Evolutionary conservation across 2,329 filamentous ascomycete species (phyloP).

Genomic region (Septoria petroselini): DNA sequence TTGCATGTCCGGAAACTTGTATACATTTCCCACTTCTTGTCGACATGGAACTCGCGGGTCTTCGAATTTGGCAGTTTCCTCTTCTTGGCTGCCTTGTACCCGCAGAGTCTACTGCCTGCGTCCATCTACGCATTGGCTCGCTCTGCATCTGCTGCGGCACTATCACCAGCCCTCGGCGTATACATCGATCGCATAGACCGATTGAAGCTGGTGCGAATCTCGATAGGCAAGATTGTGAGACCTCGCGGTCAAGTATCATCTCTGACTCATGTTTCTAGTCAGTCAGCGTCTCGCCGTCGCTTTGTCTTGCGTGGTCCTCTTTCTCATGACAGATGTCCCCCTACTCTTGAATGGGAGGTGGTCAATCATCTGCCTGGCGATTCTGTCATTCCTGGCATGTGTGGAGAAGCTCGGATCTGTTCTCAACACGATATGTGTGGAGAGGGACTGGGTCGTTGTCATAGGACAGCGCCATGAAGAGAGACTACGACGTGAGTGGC

Average conservation of each 20-base stretch:
- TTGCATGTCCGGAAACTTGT: slow-evolving; percentile 29
- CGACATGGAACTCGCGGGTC: slow-evolving; percentile 49
- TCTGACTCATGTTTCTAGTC: slow-evolving; percentile 23
- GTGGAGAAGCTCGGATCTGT: slow-evolving; percentile 65
- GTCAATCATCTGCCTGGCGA: slow-evolving; percentile 31
- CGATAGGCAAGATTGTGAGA: slow-evolving; percentile 36
- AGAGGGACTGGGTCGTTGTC: slow-evolving; percentile 60
- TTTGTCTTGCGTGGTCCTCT: slow-evolving; percentile 27
- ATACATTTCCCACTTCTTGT: slow-evolving; percentile 49
- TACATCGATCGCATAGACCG: slow-evolving; percentile 55
- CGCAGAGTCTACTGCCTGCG: slow-evolving; percentile 60
- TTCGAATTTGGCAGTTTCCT: slow-evolving; percentile 53
- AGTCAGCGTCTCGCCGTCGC: slow-evolving; percentile 31
- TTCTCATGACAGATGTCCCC: slow-evolving; percentile 14
- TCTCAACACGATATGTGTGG: slow-evolving; percentile 65
- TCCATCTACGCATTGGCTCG: slow-evolving; percentile 67
- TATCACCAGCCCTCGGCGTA: slow-evolving; percentile 58
- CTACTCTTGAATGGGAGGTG: slow-evolving; percentile 3
- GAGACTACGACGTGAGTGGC: slow-evolving; percentile 23
- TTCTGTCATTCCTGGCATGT: slow-evolving; percentile 57
- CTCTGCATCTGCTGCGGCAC: slow-evolving; percentile 54
- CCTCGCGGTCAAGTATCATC: background rate
- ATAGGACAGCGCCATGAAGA: slow-evolving; percentile 45
- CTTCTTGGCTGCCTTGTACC: slow-evolving; percentile 48
- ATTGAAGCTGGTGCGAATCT: slow-evolving; percentile 40